phyloP scores from a whole-genome alignment of 2,329 filamentous ascomycete genomes.

The Hypoxylon sp. region DNA sequence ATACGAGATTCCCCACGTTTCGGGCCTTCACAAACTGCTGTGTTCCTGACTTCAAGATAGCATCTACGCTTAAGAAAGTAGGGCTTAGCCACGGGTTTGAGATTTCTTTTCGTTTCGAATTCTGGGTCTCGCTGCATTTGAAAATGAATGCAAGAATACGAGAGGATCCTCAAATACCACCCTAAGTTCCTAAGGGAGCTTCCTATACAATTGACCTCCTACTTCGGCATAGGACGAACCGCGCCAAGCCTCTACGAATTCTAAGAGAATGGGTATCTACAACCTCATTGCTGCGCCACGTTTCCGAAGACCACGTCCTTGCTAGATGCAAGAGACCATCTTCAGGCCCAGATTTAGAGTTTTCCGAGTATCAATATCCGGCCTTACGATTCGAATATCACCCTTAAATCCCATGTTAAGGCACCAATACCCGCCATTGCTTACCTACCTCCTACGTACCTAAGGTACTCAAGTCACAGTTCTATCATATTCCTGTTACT shows the following conservation, averaged over 20 bases:
- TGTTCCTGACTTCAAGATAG: conserved; percentile 12
- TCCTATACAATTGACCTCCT: not conserved
- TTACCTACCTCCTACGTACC: too few relatives aligned
- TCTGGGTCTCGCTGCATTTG: not conserved
- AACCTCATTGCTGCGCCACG: not conserved
- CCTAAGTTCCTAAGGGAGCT: too few relatives aligned
- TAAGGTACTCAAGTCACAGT: not conserved
- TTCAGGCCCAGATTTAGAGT: not conserved
- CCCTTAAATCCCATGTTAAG: not conserved
- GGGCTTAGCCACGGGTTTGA: conserved; percentile 12
- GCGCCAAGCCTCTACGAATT: not conserved
- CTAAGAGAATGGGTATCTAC: not conserved
- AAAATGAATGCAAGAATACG: not conserved
- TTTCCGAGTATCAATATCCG: not conserved
- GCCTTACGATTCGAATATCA: not conserved
- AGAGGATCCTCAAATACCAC: not conserved
- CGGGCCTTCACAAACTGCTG: conserved; percentile 10
- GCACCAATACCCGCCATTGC: not conserved
- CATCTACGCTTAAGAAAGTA: conserved; percentile 2
- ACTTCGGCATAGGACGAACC: not conserved
- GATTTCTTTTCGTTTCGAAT: conserved; percentile 21
- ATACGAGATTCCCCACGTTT: conserved; percentile 29
- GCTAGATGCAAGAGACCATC: not conserved
- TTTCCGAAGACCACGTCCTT: not conserved
- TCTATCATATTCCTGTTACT: not conserved